phyloP scores from a whole-genome alignment of 169 alveolate species.

The Eimeria necatrix region DNA sequence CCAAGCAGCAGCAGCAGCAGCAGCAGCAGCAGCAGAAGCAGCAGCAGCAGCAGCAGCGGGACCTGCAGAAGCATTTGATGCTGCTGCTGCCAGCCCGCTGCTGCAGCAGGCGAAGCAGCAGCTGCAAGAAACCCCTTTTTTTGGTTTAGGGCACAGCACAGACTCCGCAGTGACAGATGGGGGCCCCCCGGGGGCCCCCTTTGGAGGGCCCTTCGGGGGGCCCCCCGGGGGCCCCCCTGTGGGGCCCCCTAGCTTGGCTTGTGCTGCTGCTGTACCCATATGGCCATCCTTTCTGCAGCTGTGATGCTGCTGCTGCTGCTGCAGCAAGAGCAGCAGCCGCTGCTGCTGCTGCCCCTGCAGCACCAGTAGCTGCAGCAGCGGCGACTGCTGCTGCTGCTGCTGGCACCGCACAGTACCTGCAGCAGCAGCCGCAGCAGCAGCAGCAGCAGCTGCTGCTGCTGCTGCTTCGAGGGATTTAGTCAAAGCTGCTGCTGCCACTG shows the following conservation, averaged over 20 bases:
- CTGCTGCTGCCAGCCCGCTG: background rate
- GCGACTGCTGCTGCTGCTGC: no score
- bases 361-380: no score
- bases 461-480: no score
- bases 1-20: constrained; percentile 21
- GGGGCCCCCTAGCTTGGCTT: background rate
- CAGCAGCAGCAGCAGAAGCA: constrained; percentile 2
- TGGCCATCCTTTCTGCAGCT: constrained; percentile 41
- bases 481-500: no score
- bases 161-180: constrained; percentile 39
- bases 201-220: background rate
- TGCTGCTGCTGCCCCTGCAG: no score
- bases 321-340: background rate
- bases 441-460: no score
- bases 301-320: no score
- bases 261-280: background rate
- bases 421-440: no score
- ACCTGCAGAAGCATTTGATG: background rate
- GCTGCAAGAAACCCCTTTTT: constrained; percentile 55
- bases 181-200: background rate
- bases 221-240: background rate
- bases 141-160: constrained; percentile 31
- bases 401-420: no score
- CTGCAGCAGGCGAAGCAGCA: constrained; percentile 6
- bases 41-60: background rate